Base-by-base conservation (phyloP, 2,329 filamentous ascomycete genomes). In the Aspergillus intermedius region DNA sequence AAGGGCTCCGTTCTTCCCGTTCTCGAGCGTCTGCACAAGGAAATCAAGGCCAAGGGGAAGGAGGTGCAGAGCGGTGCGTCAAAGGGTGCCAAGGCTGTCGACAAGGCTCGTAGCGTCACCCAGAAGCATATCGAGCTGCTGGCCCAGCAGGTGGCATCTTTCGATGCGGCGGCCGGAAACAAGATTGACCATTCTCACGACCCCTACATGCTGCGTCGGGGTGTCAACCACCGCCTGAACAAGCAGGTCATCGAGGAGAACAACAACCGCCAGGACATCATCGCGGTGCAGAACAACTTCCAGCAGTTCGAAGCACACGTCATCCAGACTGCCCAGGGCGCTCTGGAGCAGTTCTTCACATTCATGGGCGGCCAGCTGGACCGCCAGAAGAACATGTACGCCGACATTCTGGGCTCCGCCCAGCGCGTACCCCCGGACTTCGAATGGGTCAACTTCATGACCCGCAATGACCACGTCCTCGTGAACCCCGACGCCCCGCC, bases 121-220 rank as follows among this genome's bases (percentile, higher is more conserved):
- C 91, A 98, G 74, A 96, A 95, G 75, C 89, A 96, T 59, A 95
- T 98, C 54, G 91, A 98, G 73, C 79, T 95, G 21, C 83, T 98
- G 1, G 91, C 88, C 35, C 87, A 93, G 72, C 83, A 95, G 60
- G 83, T 89, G 0, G 89, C 91, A 8, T 73, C 81, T 2, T 94
- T 84, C 60, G 89, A 94, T 58, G 86, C 89, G 1, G 56, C 58
- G 4, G 78, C 80, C 3, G 84, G 85, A 35, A 87, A 83, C 51
- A 86, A 81, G 62, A 73, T 91, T 59, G 79, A 81, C 40, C 80
- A 88, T 2, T 64, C 74, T 10, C 83, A 95, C 30, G 93, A 98
- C 66, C 93, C 93, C 4, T 98, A 97, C 65, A 79, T 97, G 49
- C 68, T 97, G 42, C 82, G 86, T 60, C 84, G 91, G 28, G 87